Evolutionary conservation across 495 filamentous ascomycete species (phyloP), one percentile per base, ranked within the genome.

Genomic region (Annulohypoxylon stygium): DNA sequence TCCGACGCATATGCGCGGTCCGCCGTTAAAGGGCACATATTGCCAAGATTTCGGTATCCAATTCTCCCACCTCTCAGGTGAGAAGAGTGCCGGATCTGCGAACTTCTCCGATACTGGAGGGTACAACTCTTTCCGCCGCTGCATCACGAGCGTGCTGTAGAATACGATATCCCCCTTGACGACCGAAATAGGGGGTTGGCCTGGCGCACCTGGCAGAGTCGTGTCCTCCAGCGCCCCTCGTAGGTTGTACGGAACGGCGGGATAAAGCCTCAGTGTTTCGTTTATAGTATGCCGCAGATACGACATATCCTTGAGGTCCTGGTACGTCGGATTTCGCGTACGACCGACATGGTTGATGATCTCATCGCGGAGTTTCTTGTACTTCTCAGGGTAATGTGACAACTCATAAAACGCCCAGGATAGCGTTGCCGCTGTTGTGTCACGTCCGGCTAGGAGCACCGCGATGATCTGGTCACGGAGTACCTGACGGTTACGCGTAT

Each of bases 11-110:
- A 86, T 85, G 7, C 86, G 75, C 30, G 87, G 86, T 0, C 89
- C 88, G n/a, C 88, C 87, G 68, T 86, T 88, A 72, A 90, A 90
- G 0, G 89, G 88, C 14, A 89, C 75, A 72, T 87, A 90, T 39
- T 82, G 80, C 91, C 91, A 93, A 4, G 85, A 80, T 70, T 82
- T 85, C 0, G 88, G 88, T 65, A 83, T 81, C 74, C 83, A 83
- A 23, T 53, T 54, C 36, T 85, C 81, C 89, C 90, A 92, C 4
- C 90, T 75, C 41, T 86, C 85, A 0, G 90, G 90, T 0, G 79
- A 75, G 75, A 86, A 92, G 16, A 83, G 66, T 0, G 82, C 79
- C 0, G 87, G 85, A 67, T 89, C 86, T 4, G 77, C 74, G 65
- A 84, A 84, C 65, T 63, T 76, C 20, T 77, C 78, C 0, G 75